Base-by-base conservation (phyloP, 139 green algal genomes). In the Chlamydomonas urium region DNA sequence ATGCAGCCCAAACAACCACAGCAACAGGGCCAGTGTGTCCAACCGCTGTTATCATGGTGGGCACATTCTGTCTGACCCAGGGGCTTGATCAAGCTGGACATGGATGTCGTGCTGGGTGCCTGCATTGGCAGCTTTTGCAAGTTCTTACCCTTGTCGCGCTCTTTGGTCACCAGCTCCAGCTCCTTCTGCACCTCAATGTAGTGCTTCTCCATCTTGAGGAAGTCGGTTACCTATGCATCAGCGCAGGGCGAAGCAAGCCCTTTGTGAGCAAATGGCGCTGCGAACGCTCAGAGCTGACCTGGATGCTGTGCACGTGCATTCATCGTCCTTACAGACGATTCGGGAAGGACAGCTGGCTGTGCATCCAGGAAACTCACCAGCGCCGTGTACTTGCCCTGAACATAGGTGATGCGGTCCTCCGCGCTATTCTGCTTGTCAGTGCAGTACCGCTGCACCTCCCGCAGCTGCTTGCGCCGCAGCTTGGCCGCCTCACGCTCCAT, bases 371-470 rank as follows among this genome's bases (percentile, higher is more conserved):
- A 24, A 26, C 53, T 63, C n/a, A 76, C 80, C 80, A 76, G 72
- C 6, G 67, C 38, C n/a, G 72, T 77, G 65, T 81, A 83, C 10
- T 81, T 78, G 2, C 45, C 50, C 53, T 81, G 65, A 8, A 86
- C 48, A 33, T 68, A 83, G 1, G 42, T 28, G 4, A 86, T 73
- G 28, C 69, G 70, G 60, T 81, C 76, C 58, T 82, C 76, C 3
- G 38, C 33, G 33, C 29, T 75, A 38, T 74, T 76, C 1, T 56
- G 24, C 29, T 48, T 69, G 60, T 81, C 69, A 4, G 36, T 38
- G n/a, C 79, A 45, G 29, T 70, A 75, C 60, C 77, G 78, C 42
- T 76, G 65, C 48, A 83, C 72, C 53, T 86, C 80, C 2, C 68
- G 65, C 28, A 82, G 45, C 47, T 66, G 37, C 53, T 83, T 86